A percentile compares a stretch with the other conserved stretches of the same genome.
These are phyloP conservation scores for Podila epigama DNA, from an alignment of 192 early-diverging fungal species.

Conservation along the genomic window DNA sequence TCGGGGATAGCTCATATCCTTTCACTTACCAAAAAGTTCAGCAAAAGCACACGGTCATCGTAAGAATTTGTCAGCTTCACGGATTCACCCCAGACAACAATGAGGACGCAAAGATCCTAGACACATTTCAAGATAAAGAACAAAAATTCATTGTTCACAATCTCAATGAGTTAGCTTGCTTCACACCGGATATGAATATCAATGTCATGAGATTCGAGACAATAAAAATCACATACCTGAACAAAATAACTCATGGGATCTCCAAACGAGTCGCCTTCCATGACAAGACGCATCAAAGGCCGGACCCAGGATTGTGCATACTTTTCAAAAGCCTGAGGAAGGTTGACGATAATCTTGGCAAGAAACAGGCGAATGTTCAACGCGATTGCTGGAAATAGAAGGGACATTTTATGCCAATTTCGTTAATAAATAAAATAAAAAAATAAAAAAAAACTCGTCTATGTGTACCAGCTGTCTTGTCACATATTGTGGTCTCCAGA, in stretches of 20 bases:
- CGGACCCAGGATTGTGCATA: conserved; percentile 67
- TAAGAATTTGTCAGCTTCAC: conserved; percentile 30
- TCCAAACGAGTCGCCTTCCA: conserved; percentile 59
- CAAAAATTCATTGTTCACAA: too few relatives aligned
- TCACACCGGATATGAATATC: not conserved
- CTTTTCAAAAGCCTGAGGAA: conserved; percentile 66
- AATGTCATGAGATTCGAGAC: not conserved
- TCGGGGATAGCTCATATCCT: too few relatives aligned
- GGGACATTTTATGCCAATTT: too few relatives aligned
- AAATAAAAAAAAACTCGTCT: not conserved
- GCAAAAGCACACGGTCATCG: conserved; percentile 51
- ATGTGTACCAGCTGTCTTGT: too few relatives aligned
- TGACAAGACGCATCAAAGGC: conserved; percentile 61
- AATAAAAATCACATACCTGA: conserved; percentile 65
- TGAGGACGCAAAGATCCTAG: conserved; percentile 70
- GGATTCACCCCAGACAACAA: conserved; percentile 69
- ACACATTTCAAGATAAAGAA: too few relatives aligned
- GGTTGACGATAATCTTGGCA: conserved; percentile 71
- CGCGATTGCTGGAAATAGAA: conserved; percentile 42
- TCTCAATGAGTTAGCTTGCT: not conserved
- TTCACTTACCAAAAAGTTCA: conserved; percentile 53
- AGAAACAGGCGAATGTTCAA: conserved; percentile 70
- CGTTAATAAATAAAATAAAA: conserved; percentile 1
- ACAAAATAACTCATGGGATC: conserved; percentile 74
- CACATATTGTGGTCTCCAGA: too few relatives aligned